These are phyloP conservation scores for Lasiodiplodia sp. DNA, from an alignment of 2,329 filamentous ascomycete species.

Conservation along the genomic window DNA sequence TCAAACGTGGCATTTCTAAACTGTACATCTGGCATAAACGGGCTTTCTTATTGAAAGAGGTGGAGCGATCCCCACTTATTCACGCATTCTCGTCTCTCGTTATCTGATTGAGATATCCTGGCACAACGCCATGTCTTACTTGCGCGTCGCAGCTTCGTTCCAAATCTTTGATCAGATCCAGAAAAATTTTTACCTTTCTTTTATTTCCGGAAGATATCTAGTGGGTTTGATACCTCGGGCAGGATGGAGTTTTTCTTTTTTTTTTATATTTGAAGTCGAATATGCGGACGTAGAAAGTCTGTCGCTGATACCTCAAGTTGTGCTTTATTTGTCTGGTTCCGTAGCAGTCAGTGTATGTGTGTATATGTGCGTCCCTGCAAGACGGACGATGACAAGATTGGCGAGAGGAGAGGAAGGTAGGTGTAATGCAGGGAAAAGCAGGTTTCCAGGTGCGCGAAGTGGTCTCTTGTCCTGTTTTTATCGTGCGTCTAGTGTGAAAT, in stretches of 20 bases:
- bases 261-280: neutral
- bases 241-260: slow-evolving; percentile 10
- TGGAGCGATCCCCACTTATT: slow-evolving; percentile 22
- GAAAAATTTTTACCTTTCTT: neutral
- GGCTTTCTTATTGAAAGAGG: slow-evolving; percentile 9
- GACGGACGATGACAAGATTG: neutral
- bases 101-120: slow-evolving; percentile 19
- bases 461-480: too few relatives aligned
- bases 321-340: neutral
- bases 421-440: neutral
- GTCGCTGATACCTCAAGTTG: slow-evolving; percentile 20
- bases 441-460: neutral
- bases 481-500: neutral
- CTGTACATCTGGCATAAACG: slow-evolving; percentile 17
- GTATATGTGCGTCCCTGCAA: neutral
- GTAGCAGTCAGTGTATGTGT: neutral
- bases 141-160: neutral
- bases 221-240: slow-evolving; percentile 24
- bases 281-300: slow-evolving; percentile 5
- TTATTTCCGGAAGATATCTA: neutral
- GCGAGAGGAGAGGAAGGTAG: neutral
- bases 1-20: slow-evolving; percentile 6
- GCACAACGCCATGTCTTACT: neutral
- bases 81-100: slow-evolving; percentile 20
- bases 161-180: neutral